Evolutionary conservation across 2,329 filamentous ascomycete genomes (phyloP).

Genomic region (Daldinia eschscholtzii): DNA sequence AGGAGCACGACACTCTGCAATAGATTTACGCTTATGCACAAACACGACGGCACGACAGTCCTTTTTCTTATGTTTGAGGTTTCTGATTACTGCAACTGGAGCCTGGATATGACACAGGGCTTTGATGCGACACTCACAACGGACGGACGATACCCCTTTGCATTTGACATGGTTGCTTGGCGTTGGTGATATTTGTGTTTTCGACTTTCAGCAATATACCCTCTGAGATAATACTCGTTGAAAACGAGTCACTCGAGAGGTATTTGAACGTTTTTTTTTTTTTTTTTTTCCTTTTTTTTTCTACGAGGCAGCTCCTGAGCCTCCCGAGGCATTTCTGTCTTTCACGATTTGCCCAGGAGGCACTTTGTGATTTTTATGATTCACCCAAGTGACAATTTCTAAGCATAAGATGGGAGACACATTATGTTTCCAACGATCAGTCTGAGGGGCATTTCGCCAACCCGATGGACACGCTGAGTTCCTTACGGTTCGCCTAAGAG

Average conservation of each 20-base stretch:
- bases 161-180: conserved; percentile 5
- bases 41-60: not conserved
- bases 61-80: not conserved
- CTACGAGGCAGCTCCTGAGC: not conserved
- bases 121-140: conserved; percentile 7
- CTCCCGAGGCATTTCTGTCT: not conserved
- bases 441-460: not conserved
- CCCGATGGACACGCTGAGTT: not conserved
- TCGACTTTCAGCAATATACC: not conserved
- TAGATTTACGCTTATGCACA: not conserved
- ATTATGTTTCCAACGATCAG: not conserved
- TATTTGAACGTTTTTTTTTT: not conserved
- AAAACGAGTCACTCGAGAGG: not conserved
- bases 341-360: not conserved
- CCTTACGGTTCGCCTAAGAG: not conserved
- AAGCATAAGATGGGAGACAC: not conserved
- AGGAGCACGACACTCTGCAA: conserved; percentile 5
- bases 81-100: not conserved
- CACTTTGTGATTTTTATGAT: not conserved
- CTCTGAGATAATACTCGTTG: not conserved
- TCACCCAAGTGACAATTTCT: not conserved
- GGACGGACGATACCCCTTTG: conserved; percentile 14
- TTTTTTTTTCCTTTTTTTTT: not conserved
- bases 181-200: conserved; percentile 1
- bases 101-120: not conserved